These are phyloP conservation scores for Pyrrhoderma noxium DNA, from an alignment of 1,284 basidiomycete genomes.

Conservation along the genomic window DNA sequence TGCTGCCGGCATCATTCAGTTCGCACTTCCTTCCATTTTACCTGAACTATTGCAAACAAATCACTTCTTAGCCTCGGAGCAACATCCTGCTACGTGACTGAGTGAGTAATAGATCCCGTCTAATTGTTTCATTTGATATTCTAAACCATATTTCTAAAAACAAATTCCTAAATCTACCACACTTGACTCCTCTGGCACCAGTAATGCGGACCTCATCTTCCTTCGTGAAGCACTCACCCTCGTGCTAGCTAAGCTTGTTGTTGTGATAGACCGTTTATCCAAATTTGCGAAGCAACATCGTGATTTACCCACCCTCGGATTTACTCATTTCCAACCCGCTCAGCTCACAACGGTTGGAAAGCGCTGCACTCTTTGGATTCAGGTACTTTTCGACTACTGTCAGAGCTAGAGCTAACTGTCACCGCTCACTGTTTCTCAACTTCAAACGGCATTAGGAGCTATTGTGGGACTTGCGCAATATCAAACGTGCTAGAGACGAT, in stretches of 20 bases:
- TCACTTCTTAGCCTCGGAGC: conserved; percentile 68
- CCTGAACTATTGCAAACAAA: neutral
- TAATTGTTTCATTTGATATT: neutral
- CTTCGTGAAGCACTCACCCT: conserved; percentile 82
- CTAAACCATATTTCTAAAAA: conserved; percentile 2
- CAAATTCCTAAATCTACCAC: neutral
- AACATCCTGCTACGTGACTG: conserved; percentile 98
- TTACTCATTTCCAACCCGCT: conserved; percentile 99
- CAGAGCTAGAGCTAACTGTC: neutral
- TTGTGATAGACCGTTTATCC: conserved; percentile 85
- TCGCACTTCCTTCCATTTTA: conserved; percentile 26
- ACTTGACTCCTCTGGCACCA: conserved; percentile 28
- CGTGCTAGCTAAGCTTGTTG: conserved; percentile 80
- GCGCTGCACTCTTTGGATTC: conserved; percentile 95
- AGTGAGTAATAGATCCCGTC: conserved; percentile 50
- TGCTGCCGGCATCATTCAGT: conserved; percentile 97
- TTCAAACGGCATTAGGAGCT: conserved; percentile 56
- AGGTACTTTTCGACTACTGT: conserved; percentile 55
- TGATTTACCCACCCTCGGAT: conserved; percentile 85
- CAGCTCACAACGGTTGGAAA: conserved; percentile 99
- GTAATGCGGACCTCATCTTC: conserved; percentile 97
- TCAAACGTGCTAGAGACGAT: conserved; percentile 87
- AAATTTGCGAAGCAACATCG: conserved; percentile 70
- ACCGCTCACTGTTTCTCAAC: neutral
- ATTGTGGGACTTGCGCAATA: conserved; percentile 93